Conservation (phyloP, 768 basidiomycete species). For the Pulveroboletus sp. region DNA sequence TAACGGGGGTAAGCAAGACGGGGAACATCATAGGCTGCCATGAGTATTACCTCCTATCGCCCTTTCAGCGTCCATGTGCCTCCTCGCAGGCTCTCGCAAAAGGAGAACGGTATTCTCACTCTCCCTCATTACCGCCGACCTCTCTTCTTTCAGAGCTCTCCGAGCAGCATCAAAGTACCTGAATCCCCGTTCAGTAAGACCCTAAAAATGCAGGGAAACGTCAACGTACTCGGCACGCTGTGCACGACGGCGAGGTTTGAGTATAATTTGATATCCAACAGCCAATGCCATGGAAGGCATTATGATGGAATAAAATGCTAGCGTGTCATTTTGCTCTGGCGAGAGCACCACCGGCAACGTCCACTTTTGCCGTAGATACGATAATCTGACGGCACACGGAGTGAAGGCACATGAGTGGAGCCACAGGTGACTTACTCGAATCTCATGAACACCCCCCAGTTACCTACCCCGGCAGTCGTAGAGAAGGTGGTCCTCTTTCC, state of each 20-base stretch:
- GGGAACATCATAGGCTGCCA: constrained; percentile 1
- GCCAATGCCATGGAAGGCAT: constrained; percentile 51
- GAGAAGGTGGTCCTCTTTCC: constrained; percentile 40
- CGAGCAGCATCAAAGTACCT: constrained; percentile 68
- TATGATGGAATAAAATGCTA: constrained; percentile 49
- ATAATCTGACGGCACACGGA: constrained; percentile 35
- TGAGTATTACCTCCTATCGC: constrained; percentile 55
- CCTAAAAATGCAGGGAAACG: constrained; percentile 7
- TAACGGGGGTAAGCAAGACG: constrained; percentile 29
- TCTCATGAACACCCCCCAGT: constrained; percentile 46
- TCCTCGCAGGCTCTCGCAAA: constrained; percentile 63
- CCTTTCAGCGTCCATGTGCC: constrained; percentile 59
- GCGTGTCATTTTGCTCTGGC: constrained; percentile 38
- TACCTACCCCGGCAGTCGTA: constrained; percentile 40
- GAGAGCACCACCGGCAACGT: constrained; percentile 56
- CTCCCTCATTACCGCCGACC: constrained; percentile 56
- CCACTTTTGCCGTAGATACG: constrained; percentile 54
- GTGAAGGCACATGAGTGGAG: constrained; percentile 13
- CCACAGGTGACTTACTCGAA: constrained; percentile 42
- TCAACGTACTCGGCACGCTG: constrained; percentile 48
- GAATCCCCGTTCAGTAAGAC: constrained; percentile 17
- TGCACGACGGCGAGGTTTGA: constrained; percentile 51
- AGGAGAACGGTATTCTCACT: constrained; percentile 57
- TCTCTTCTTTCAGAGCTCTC: constrained; percentile 57
- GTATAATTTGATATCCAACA: constrained; percentile 52